A percentile compares a stretch with the other conserved stretches of the same genome.
Conservation (phyloP, 208 protist genomes). For the Hexamita inflata region DNA sequence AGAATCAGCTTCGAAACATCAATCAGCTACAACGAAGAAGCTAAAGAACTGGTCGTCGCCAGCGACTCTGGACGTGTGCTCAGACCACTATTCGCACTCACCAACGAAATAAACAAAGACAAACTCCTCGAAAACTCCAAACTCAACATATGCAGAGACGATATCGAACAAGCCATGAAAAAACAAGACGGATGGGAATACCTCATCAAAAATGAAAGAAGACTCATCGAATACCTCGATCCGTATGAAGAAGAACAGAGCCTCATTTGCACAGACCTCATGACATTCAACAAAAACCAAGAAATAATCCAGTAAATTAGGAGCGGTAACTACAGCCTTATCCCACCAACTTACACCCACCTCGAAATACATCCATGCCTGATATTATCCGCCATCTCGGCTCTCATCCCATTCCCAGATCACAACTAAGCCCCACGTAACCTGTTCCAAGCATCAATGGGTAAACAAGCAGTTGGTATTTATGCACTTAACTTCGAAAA, state of each 20-base stretch:
- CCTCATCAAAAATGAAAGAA: background rate
- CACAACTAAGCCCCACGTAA: conserved; percentile 99
- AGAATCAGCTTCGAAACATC: background rate
- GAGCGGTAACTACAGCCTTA: background rate
- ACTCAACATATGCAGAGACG: background rate
- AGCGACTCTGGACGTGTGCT: conserved; percentile 6
- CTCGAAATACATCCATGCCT: conserved; percentile 71
- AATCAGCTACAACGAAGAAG: background rate
- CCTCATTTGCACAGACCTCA: conserved; percentile 8
- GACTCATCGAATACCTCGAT: conserved; percentile 16
- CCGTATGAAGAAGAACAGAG: conserved; percentile 12
- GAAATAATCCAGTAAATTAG: background rate
- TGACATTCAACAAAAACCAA: background rate
- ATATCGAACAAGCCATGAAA: background rate
- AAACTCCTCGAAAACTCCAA: background rate
- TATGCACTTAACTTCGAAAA: conserved; percentile 59
- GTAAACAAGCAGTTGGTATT: conserved; percentile 91
- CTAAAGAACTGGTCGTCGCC: background rate
- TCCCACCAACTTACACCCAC: conserved; percentile 54
- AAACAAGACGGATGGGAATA: background rate
- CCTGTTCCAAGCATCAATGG: conserved; percentile 97
- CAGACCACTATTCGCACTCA: conserved; percentile 8
- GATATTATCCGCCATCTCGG: conserved; percentile 66
- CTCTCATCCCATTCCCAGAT: conserved; percentile 96
- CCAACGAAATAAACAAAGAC: background rate